Conservation (phyloP, 305 asterid genomes). For the Striga hermonthica region DNA sequence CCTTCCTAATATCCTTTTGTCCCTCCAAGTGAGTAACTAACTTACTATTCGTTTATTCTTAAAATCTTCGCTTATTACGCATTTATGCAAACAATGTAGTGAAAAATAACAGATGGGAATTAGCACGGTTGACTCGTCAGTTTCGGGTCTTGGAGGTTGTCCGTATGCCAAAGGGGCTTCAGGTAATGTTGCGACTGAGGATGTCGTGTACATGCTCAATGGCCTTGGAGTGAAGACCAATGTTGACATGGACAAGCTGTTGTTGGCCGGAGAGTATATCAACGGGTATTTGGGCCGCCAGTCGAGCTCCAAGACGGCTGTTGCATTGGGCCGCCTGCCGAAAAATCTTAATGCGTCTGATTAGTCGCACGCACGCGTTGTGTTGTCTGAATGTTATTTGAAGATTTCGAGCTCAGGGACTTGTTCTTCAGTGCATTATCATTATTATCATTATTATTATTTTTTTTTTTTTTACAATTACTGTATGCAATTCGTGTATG, state of each 20-base stretch:
- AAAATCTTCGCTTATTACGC: background rate
- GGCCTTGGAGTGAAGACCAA: constrained; percentile 78
- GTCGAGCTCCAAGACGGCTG: constrained; percentile 82
- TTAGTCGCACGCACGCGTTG: background rate
- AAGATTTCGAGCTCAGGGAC: background rate
- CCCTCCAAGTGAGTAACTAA: constrained; percentile 72
- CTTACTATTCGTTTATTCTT: background rate
- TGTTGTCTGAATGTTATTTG: background rate
- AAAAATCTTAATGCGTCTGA: constrained; percentile 34
- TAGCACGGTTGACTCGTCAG: constrained; percentile 84
- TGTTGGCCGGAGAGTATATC: constrained; percentile 78
- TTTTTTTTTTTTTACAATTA: background rate
- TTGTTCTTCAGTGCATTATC: background rate
- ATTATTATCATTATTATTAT: background rate
- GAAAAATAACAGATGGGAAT: constrained; percentile 71
- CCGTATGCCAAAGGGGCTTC: constrained; percentile 97
- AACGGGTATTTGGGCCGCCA: constrained; percentile 58
- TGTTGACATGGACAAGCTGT: constrained; percentile 68
- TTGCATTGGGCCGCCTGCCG: constrained; percentile 54
- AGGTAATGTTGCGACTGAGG: constrained; percentile 95
- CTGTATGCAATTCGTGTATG: background rate
- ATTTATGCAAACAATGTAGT: too few species aligned
- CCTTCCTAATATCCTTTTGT: constrained; percentile 78
- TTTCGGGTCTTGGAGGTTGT: constrained; percentile 94
- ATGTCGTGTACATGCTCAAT: constrained; percentile 85